Evolutionary conservation across 306 rosid species (phyloP).

Genomic region (Fragaria vesca): DNA sequence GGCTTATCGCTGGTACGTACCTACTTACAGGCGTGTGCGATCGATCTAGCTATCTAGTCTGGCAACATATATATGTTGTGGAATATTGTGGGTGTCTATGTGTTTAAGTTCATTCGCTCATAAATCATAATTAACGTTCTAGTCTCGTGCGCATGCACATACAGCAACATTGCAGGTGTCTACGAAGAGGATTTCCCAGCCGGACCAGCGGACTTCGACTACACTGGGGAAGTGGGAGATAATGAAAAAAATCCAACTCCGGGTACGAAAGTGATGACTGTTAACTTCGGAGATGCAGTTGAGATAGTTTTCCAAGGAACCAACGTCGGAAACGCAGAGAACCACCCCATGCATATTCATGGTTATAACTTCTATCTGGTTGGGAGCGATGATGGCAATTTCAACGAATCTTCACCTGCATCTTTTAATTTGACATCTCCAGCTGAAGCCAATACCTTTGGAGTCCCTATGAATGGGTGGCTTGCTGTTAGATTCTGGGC

Average conservation of each 20-base stretch:
- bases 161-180: neutral
- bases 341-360: neutral
- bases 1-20: neutral
- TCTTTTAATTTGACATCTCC: neutral
- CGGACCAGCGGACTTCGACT: neutral
- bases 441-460: neutral
- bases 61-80: too few relatives aligned
- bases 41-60: too few relatives aligned
- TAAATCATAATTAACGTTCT: neutral
- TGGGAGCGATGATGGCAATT: neutral
- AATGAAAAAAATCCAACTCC: neutral
- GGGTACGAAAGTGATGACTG: neutral
- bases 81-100: too few relatives aligned
- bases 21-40: too few relatives aligned
- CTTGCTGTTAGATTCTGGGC: conserved; percentile 1
- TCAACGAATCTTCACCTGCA: neutral
- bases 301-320: conserved; percentile 1
- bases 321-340: neutral
- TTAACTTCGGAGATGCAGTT: neutral
- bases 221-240: neutral
- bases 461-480: neutral
- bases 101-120: too few relatives aligned
- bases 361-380: conserved; percentile 5
- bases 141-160: neutral
- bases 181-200: neutral